Base-by-base conservation (phyloP, 805 yeast genomes). In the Yarrowia porcina region DNA sequence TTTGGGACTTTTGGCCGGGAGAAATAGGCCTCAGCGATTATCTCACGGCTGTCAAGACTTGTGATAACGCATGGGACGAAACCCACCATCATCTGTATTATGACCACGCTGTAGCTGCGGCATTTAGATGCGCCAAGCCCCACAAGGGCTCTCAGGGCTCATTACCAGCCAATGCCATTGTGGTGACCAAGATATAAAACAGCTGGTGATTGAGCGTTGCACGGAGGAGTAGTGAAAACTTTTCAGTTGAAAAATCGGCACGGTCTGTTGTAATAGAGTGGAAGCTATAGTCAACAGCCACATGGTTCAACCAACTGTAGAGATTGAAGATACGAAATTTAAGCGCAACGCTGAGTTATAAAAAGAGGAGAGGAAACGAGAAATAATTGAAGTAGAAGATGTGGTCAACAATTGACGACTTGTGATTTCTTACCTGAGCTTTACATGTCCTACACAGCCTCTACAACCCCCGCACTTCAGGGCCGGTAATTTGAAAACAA, bases 91-190 rank as follows among this genome's bases (percentile, higher is more conserved):
- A 10, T 21, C 30, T 8, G 12, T 13, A 21, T 49, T 15, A 10
- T 49, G 56, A 25, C 39, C 39, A 32, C 30, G 30, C 39, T 18
- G n/a, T 4, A 32, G 56, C 20, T 49, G 56, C 38, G 56, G 56
- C 56, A 49, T 49, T 49, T 49, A 49, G 39, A 49, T 47, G 38
- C 39, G 56, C 56, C 56, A 49, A 49, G 56, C 38, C 52, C 56
- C 15, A 49, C 56, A 15, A n/a, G 56, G 56, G 30, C 39, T 4
- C 4, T 13, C 25, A 49, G 20, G 6, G 18, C 27, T 12, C 15
- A 12, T 47, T 30, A 47, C 38, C 27, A 47, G 54, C 54, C 54
- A 47, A 47, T 47, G 23, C 36, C 28, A 15, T 7, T 8, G 18
- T 30, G 18, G 28, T 47, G 54, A 47, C 56, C 56, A 49, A 49